phyloP scores from a whole-genome alignment of 2,329 filamentous ascomycete species.

The Cladophialophora exuberans region DNA sequence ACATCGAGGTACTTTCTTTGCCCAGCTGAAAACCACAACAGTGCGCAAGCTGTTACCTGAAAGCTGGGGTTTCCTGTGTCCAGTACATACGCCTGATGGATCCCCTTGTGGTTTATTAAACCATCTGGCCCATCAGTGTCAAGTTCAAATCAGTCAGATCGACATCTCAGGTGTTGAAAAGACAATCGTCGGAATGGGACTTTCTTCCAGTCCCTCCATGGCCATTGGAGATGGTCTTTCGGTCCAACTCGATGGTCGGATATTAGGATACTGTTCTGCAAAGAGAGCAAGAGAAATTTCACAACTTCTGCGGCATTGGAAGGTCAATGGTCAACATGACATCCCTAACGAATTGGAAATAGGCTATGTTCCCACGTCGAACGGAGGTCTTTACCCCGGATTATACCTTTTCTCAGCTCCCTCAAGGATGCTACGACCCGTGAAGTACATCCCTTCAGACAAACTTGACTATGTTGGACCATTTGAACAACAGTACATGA shows the following conservation, averaged over 20 bases:
- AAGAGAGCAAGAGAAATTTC: slow-evolving; percentile 79
- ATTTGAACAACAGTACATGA: slow-evolving; percentile 97
- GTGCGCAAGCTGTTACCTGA: slow-evolving; percentile 94
- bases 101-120: slow-evolving; percentile 92
- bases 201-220: slow-evolving; percentile 74
- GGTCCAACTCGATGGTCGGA: slow-evolving; percentile 85
- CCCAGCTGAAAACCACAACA: slow-evolving; percentile 93
- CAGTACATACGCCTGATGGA: slow-evolving; percentile 96
- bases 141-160: slow-evolving; percentile 75
- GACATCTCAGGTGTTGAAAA: slow-evolving; percentile 76
- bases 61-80: slow-evolving; percentile 97
- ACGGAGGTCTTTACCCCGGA: slow-evolving; percentile 92
- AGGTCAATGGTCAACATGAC: slow-evolving; percentile 81
- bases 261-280: slow-evolving; percentile 88
- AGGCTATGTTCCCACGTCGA: slow-evolving; percentile 84
- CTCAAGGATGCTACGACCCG: slow-evolving; percentile 84
- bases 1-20: slow-evolving; percentile 98
- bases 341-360: slow-evolving; percentile 87
- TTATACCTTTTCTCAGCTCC: slow-evolving; percentile 89
- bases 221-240: slow-evolving; percentile 82
- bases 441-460: slow-evolving; percentile 86
- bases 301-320: slow-evolving; percentile 91
- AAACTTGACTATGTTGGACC: slow-evolving; percentile 88
- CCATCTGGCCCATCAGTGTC: slow-evolving; percentile 93
- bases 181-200: slow-evolving; percentile 77